Conservation (phyloP, 176 grass and related monocot species). For the Oryza meyeriana region DNA sequence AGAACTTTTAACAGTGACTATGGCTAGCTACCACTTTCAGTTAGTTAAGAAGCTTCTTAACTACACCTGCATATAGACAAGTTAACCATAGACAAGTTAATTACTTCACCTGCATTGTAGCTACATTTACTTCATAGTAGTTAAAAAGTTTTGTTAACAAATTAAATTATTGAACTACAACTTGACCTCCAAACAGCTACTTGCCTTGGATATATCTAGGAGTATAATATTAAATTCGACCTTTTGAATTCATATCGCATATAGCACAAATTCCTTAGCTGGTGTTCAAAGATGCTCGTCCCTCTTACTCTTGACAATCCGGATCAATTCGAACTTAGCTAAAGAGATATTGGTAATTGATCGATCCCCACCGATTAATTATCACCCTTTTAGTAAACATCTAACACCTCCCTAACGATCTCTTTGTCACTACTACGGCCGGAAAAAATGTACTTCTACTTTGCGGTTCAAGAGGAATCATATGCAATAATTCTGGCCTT, state of each 20-base stretch:
- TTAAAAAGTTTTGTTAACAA: neutral
- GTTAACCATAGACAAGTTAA: too few relatives aligned
- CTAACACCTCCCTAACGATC: too few relatives aligned
- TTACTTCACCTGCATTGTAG: too few relatives aligned
- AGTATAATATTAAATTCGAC: neutral
- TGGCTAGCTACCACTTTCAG: neutral
- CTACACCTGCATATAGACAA: neutral
- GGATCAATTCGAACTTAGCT: constrained; percentile 41
- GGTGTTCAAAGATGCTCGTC: constrained; percentile 43
- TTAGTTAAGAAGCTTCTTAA: neutral
- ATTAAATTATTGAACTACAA: neutral
- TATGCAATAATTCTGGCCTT: neutral
- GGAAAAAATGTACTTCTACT: neutral
- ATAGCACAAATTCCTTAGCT: constrained; percentile 17
- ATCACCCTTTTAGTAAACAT: neutral
- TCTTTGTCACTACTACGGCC: neutral
- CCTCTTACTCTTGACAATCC: neutral
- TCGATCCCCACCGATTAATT: neutral
- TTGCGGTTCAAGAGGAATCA: neutral
- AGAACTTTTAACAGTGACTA: too few relatives aligned
- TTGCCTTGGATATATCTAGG: neutral
- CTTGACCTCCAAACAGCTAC: neutral
- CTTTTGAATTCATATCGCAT: constrained; percentile 22
- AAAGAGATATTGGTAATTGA: neutral
- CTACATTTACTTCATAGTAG: neutral